Base-by-base conservation (phyloP, 352 stramenopile species). In the Phytophthora gonapodyides region DNA sequence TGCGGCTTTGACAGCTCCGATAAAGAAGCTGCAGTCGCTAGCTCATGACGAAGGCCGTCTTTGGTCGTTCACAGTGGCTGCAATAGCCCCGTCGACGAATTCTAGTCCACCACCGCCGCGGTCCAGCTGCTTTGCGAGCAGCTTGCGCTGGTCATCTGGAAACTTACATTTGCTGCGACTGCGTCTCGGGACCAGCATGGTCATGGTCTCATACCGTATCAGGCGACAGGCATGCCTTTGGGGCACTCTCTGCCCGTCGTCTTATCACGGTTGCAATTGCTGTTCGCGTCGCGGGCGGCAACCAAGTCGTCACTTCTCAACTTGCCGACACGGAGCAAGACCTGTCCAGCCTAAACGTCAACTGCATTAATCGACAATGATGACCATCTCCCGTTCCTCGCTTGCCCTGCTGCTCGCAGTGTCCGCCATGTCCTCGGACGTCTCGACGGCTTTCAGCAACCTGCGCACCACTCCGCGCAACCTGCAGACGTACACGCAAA, bases 111-210 rank as follows among this genome's bases (percentile, higher is more conserved):
- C 33, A 41, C 40, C 16, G 33, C 27, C 3, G 24, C 24, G 24
- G 36, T 34, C 40, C 64, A 69, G 35, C 44, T 71, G 66, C n/a
- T 74, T 67, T 63, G 38, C n/a, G 24, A 63, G 55, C 61, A 70
- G 19, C 48, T 42, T 56, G 51, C 44, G 45, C 19, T 53, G 36
- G 46, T 57, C 50, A 64, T n/a, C 35, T 68, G 45, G 64, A 62
- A 33, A 59, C 46, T 49, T 27, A 27, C 24, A 27, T 27, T 27
- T 27, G 21, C 21, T 24, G 21, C n/a, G 36, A 51, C 31, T 50
- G 9, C 16, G 40, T 9, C 40, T 45, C 12, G 38, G 16, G 38
- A 44, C 17, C 16, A 30, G 16, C n/a, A 46, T n/a, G n/a, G n/a
- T n/a, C n/a, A n/a, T n/a, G n/a, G n/a, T 9, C 27, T 33, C 15